Evolutionary conservation across 2,329 filamentous ascomycete species (phyloP), one percentile per base, ranked within the genome.

Genomic region (Clonostachys solani): DNA sequence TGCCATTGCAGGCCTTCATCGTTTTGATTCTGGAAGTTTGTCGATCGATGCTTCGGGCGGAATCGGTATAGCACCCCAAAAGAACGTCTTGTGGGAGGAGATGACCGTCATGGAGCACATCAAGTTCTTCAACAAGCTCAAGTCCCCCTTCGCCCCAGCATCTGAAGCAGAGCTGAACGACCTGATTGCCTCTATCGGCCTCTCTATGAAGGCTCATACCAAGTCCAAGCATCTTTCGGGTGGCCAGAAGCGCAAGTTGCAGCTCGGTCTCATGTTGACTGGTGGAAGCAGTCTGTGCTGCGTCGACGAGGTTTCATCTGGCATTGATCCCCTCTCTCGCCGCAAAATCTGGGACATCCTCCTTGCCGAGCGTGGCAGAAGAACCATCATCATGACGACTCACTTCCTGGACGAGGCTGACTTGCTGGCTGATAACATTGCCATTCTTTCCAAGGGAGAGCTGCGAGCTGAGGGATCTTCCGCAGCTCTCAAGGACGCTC

Each of bases 381-480:
- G 86, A 36, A 87, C 85, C 0, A 85, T 89, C 53, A 73, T 89
- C 33, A 64, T 89, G 47, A 89, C 86, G 0, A 89, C 86, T 0
- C 86, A 89, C 61, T 89, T 89, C 59, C 72, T 89, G n/a, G 86
- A 89, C 53, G 86, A 89, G 62, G 86, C 86, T 3, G 86, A 89
- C 56, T 67, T 88, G 1, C 72, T 89, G 1, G 81, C 85, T 1
- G 86, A 89, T 57, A 78, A 85, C 47, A 87, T 89, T 52, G 81
- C 80, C 0, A 85, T 89, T 42, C 65, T 89, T 3, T 86, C 83
- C 4, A 84, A 83, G 54, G 86, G 86, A 13, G 72, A 74, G 4
- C 67, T 89, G 13, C 83, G 83, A 51, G 84, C 82, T 2, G 73
- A 83, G 51, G 86, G 86, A 1, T 85, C 84, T 3, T 83, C 83